Conservation (phyloP, 352 stramenopile genomes). For the Globisporangium camurandrum region DNA sequence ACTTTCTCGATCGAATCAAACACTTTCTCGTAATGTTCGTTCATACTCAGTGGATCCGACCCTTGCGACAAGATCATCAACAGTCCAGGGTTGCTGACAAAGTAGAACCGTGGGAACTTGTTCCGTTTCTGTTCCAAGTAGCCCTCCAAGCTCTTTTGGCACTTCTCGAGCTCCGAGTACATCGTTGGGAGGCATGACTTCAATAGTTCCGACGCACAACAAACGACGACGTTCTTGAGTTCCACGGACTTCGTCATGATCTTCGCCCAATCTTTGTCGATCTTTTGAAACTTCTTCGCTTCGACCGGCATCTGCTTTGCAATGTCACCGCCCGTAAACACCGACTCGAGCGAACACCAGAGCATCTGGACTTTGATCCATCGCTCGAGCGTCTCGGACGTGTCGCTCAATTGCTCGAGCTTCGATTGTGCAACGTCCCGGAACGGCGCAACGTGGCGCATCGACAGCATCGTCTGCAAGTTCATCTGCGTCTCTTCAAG, state of each 20-base stretch:
- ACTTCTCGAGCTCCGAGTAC: conserved; percentile 98
- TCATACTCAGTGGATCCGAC: conserved; percentile 96
- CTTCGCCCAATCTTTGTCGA: conserved; percentile 98
- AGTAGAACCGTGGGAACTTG: conserved; percentile 99
- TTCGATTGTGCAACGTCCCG: conserved; percentile 93
- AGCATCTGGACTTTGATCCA: conserved; percentile 99
- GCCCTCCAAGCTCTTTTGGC: conserved; percentile 96
- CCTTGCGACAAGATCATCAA: conserved; percentile 97
- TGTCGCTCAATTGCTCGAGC: conserved; percentile 93
- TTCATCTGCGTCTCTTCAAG: conserved; percentile 98
- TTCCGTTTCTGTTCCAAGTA: conserved; percentile 98
- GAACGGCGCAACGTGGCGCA: conserved; percentile 96
- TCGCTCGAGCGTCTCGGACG: conserved; percentile 94
- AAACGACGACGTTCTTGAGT: conserved; percentile 90
- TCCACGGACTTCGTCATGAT: conserved; percentile 94
- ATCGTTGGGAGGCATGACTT: conserved; percentile 95
- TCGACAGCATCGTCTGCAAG: conserved; percentile 97
- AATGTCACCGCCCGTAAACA: conserved; percentile 98
- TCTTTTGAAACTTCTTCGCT: conserved; percentile 97
- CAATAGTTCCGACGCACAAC: conserved; percentile 95
- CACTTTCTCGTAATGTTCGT: conserved; percentile 98
- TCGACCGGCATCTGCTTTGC: conserved; percentile 98
- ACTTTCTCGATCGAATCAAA: conserved; percentile 98
- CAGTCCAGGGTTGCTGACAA: conserved; percentile 96
- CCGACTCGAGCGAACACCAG: conserved; percentile 97